Conservation (phyloP, 768 basidiomycete species). For the Amanita thiersii region DNA sequence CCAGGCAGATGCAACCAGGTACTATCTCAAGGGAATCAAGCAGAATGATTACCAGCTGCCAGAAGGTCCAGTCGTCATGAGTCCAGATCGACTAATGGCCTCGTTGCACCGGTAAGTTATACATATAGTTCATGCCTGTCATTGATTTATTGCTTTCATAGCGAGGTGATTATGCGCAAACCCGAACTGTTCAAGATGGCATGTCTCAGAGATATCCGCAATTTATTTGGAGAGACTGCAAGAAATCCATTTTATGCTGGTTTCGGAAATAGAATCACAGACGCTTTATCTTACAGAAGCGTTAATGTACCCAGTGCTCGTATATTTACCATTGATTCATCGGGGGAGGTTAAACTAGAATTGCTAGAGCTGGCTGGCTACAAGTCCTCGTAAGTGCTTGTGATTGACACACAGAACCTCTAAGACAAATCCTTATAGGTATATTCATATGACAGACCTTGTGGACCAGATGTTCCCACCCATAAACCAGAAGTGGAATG, state of each 20-base stretch:
- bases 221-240: constrained; percentile 70
- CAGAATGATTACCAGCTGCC: constrained; percentile 97
- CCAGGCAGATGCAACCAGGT: constrained; percentile 93
- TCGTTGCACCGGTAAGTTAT: constrained; percentile 78
- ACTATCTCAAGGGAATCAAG: constrained; percentile 90
- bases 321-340: constrained; percentile 95
- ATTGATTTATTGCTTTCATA: constrained; percentile 19
- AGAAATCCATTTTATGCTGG: constrained; percentile 91
- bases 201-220: constrained; percentile 88
- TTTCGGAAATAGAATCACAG: constrained; percentile 97
- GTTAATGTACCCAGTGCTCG: constrained; percentile 91
- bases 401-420: no score
- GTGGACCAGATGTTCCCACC: constrained; percentile 99
- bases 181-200: constrained; percentile 99
- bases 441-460: constrained; percentile 99
- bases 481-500: constrained; percentile 79
- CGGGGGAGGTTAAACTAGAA: constrained; percentile 95
- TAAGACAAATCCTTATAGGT: no score
- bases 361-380: constrained; percentile 94
- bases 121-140: not conserved
- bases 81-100: constrained; percentile 90
- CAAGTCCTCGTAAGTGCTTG: constrained; percentile 85
- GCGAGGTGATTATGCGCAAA: constrained; percentile 98
- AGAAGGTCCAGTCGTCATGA: constrained; percentile 98
- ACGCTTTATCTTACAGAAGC: constrained; percentile 94